Conservation (phyloP, 352 stramenopile species). For the Pythium rishiriense region DNA sequence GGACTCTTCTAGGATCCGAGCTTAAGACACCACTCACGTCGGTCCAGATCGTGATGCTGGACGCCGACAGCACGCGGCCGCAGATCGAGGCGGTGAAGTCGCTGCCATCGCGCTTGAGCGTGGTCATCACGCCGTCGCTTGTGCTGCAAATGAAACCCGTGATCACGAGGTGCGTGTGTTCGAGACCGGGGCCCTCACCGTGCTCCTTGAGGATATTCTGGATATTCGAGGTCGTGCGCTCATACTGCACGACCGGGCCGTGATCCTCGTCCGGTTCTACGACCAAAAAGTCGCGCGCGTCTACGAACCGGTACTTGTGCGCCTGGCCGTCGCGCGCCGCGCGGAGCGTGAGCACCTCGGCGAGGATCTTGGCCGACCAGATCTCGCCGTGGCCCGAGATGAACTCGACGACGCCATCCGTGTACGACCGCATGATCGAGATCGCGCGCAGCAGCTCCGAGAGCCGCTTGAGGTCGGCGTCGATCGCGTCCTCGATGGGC, state of each 20-base stretch:
- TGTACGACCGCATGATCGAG: conserved; percentile 88
- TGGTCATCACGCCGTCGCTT: conserved; percentile 94
- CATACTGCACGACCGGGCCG: conserved; percentile 76
- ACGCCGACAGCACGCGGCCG: conserved; percentile 89
- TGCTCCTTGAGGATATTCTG: conserved; percentile 44
- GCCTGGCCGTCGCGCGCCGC: conserved; percentile 46
- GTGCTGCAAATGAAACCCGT: conserved; percentile 98
- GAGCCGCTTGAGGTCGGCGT: conserved; percentile 62
- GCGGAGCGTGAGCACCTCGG: conserved; percentile 63
- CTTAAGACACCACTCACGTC: conserved; percentile 96
- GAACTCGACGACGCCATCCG: conserved; percentile 87
- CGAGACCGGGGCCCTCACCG: conserved; percentile 29
- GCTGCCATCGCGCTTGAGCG: conserved; percentile 95
- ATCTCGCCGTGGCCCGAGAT: conserved; percentile 96
- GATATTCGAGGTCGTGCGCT: conserved; percentile 67
- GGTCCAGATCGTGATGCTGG: conserved; percentile 96
- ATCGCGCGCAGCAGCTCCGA: conserved; percentile 85
- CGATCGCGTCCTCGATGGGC: conserved; percentile 62
- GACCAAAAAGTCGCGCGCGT: conserved; percentile 90
- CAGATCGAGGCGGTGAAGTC: conserved; percentile 98
- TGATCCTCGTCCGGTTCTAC: conserved; percentile 80
- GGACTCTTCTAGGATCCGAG: conserved; percentile 94
- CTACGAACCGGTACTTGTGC: conserved; percentile 88
- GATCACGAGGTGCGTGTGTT: conserved; percentile 88
- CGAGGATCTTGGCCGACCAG: conserved; percentile 94